Base-by-base conservation (phyloP, 139 green algal genomes). In the Monoraphidium neglectum region DNA sequence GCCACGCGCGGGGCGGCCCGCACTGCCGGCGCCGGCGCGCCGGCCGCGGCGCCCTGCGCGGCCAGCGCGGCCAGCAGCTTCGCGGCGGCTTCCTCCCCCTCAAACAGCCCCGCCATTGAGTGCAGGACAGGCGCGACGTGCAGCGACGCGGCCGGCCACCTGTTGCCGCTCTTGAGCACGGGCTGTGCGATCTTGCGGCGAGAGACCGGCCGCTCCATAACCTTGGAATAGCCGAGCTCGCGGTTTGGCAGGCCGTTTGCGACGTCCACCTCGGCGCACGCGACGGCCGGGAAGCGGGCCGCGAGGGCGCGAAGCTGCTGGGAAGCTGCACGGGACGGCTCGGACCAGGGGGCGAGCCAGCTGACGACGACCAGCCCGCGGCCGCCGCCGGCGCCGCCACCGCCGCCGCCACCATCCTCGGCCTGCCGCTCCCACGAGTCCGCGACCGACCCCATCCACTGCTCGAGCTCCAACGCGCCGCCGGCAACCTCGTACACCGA, bases 301-400 rank as follows among this genome's bases (percentile, higher is more conserved):
- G 86, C 83, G 57, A 88, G 78, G 23, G 21, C 1, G 2, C 32
- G 37, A 49, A 92, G 51, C 49, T 38, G 54, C 13, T 66, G 6
- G 8, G 70, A 37, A 1, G 72, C 78, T 21, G 63, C 68, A 0
- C 61, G 18, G 70, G 83, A 83, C n/a, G 80, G 67, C 3, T 66
- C 61, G 21, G 77, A 77, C 90, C 90, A 95, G 1, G 77, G 62
- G 0, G 89, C 90, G 47, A 88, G 77, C 88, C 88, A 95, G 30
- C 86, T 46, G 12, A 95, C 67, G 21, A 91, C 72, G 35, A 68
- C 66, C 23, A 79, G 6, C 10, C 43, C 59, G 5, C 40, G 12
- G 40, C 3, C 35, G 51, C 59, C 57, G 71, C 21, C 32, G 15
- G 35, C 37, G 54, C 37, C 49, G 71, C n/a, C 46, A 57, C 73